Base-by-base conservation (phyloP, 371 early-diverging fungal genomes). In the Entomophthora muscae region DNA sequence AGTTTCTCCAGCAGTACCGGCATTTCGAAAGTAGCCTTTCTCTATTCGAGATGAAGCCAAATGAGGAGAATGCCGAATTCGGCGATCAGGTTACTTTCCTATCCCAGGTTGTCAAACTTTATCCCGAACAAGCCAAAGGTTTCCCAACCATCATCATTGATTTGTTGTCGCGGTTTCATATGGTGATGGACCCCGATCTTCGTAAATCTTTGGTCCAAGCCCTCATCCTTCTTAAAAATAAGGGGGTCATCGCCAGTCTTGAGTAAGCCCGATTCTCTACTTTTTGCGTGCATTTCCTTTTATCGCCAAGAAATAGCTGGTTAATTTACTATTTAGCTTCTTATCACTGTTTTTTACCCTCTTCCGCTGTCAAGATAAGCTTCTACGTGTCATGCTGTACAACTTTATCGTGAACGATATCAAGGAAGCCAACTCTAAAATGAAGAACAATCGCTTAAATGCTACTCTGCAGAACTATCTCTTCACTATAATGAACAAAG, bases 401-500 rank as follows among this genome's bases (percentile, higher is more conserved):
- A 81, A 71, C 61, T 89, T 91, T 68, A 96, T 97, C 68, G 90
- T 96, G 13, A 85, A 79, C 63, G 96, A 97, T 70, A 91, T 97
- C 76, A 90, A 90, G 69, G 82, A 78, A 65, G 80, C 91, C 61
- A 97, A 96, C 73, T 80, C 81, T 55, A 90, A 91, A 69, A 82
- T 83, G 29, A 93, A 90, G 73, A 94, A 97, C 80, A 93, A 95
- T 79, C 88, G 88, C 70, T 75, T 97, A 64, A 97, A 97, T 83
- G 91, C 89, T 72, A 82, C 89, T 1, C 78, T 96, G 52, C 97
- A 96, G 75, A 89, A 90, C 63, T 92, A 84, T 71, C 93, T 97
- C 93, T 96, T 90, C 71, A 89, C 86, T 61, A 88, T 97, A 80
- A 75, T 95, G 33, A 78, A 79, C 3, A 71, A 75, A 17, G 75